Evolutionary conservation across 106 monocot genomes (phyloP), one percentile per base, ranked within the genome.

Genomic region (Apostasia ramifera): DNA sequence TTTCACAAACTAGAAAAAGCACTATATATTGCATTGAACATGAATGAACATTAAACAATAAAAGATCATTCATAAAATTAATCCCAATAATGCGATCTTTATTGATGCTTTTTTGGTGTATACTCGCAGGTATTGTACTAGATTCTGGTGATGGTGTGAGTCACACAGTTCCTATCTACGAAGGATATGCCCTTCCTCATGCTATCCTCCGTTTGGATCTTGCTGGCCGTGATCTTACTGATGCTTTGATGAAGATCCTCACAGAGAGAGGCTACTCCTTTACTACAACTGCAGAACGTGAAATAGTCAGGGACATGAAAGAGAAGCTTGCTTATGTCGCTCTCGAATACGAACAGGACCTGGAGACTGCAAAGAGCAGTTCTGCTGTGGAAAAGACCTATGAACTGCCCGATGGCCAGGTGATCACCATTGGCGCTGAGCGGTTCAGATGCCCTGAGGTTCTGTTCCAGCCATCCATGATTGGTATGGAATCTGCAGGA

Each of bases 111-210:
- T 10, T 52, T 52, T 44, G 6, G 6, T 15, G 5, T 44, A 55
- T 69, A 54, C 5, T 2, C 10, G 7, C 60, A 71, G 71, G 71
- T 48, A 71, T 71, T 14, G 71, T 71, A 61, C 71, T 71, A 9
- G 71, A 71, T 50, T 26, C 26, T 26, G 26, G 26, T 26, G 26
- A 26, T 26, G 26, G 26, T 26, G 26, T 26, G 26, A 26, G 26
- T 26, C 26, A 26, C 26, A 26, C 26, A 26, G 26, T 26, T 26
- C 73, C 73, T 14, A 63, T 63, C 42, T 73, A 63, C 12, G 64
- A 73, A 73, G 73, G 73, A 64, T 73, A 73, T 55, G 73, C 63
- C 9, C 63, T 73, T 1, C 64, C 73, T 65, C 73, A 73, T 65
- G 64, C 73, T 44, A 73, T 73, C 4, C 64, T 64, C 55, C 64